phyloP scores from a whole-genome alignment of 768 basidiomycete genomes.

The Paxillus rubicundulus region DNA sequence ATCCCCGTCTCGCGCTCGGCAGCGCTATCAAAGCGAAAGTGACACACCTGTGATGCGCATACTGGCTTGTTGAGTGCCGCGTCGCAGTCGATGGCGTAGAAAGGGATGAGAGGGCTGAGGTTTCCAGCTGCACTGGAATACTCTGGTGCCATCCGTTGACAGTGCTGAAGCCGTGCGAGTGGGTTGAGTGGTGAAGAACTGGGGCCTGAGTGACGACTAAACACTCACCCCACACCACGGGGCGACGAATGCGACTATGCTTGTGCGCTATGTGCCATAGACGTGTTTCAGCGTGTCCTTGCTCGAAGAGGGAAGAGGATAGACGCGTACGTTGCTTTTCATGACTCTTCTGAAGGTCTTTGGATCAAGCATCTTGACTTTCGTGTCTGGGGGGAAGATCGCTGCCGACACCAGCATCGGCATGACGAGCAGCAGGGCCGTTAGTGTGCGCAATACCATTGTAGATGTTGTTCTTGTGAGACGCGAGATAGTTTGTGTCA shows the following conservation, averaged over 20 bases:
- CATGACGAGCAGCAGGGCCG: slow-evolving; percentile 21
- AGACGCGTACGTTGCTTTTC: slow-evolving; percentile 65
- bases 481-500: background rate
- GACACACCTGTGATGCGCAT: slow-evolving; percentile 69
- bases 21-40: background rate
- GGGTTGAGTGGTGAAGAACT: background rate
- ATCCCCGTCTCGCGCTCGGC: background rate
- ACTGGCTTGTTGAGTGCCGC: slow-evolving; percentile 74
- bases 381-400: slow-evolving; percentile 48
- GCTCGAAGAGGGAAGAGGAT: background rate
- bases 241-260: slow-evolving; percentile 88
- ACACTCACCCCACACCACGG: slow-evolving; percentile 84
- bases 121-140: slow-evolving; percentile 78
- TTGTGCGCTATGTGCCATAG: slow-evolving; percentile 52
- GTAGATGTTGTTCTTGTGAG: slow-evolving; percentile 1
- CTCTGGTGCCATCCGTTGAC: slow-evolving; percentile 82
- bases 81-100: slow-evolving; percentile 95
- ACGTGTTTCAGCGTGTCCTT: background rate
- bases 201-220: background rate
- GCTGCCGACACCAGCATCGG: slow-evolving; percentile 43
- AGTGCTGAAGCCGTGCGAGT: slow-evolving; percentile 47
- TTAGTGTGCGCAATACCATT: slow-evolving; percentile 25
- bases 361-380: slow-evolving; percentile 72
- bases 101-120: slow-evolving; percentile 77
- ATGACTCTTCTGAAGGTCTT: slow-evolving; percentile 70